Evolutionary conservation across 169 alveolate genomes (phyloP), one percentile per base, ranked within the genome.

Genomic region (Plasmodium vinckei): DNA sequence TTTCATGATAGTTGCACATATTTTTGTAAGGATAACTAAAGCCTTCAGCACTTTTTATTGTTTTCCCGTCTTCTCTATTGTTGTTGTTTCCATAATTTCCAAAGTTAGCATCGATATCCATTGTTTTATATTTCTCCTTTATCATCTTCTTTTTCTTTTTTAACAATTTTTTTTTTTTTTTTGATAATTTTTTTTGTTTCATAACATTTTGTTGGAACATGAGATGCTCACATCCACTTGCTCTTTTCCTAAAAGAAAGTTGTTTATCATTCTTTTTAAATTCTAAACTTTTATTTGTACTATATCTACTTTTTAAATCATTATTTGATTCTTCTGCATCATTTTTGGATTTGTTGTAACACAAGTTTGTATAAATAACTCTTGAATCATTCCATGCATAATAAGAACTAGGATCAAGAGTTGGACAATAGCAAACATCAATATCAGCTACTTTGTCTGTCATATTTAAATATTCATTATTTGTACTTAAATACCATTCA

Each of bases 341-440:
- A 15, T 79, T 84, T 33, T 82, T 65, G 5, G 82, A 64, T 19
- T 82, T 82, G 39, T 82, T 82, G 54, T 86, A 86, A 64, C 91
- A 86, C 17, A 86, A 60, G 54, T 86, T 86, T 2, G 91, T 86
- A 42, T 86, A 86, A 44, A 86, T 86, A 86, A 86, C 91, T 73
- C 94, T 87, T 42, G 94, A 92, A 39, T 92, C 94, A 69, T 87
- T 92, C 94, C 94, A 92, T 2, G 92, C 94, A 72, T 88, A 92
- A 59, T 84, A 75, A 13, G 87, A 87, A 21, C 68, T 64, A 5
- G 94, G 94, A 13, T 92, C 72, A 19, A 91, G 65, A 21, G 94
- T 92, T 21, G 91, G 92, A 60, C 94, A 92, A 54, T 72, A 92
- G 46, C 94, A 92, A 5, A 92, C 92, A 57, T 92, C 93, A 65